Conservation (phyloP, 2,329 filamentous ascomycete genomes). For the Dothistroma pini region DNA sequence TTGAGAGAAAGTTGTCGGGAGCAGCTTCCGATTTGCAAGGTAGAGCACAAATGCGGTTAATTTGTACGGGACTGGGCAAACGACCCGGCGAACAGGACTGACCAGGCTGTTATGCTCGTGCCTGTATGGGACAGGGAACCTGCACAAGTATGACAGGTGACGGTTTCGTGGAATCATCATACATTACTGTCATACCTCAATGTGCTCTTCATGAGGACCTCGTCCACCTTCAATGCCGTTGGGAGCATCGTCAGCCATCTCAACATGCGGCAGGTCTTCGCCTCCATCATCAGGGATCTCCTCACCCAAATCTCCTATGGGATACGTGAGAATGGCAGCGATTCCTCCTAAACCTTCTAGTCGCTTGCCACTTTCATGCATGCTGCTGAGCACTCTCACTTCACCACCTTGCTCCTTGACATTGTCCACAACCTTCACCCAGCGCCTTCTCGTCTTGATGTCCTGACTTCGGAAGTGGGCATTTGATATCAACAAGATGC, state of each 20-base stretch:
- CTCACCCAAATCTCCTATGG: conserved; percentile 77
- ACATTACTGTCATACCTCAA: conserved; percentile 21
- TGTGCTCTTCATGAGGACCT: conserved; percentile 18
- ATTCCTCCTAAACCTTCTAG: conserved; percentile 81
- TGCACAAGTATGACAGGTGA: background rate
- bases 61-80: background rate
- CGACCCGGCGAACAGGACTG: background rate
- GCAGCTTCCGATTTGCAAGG: background rate
- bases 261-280: conserved; percentile 19
- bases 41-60: background rate
- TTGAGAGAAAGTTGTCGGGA: conserved; percentile 2
- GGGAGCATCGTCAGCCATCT: conserved; percentile 6
- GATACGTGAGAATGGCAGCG: conserved; percentile 86
- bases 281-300: conserved; percentile 20
- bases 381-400: conserved; percentile 81
- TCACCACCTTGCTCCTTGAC: conserved; percentile 84
- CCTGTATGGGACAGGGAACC: background rate
- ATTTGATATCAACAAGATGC: conserved; percentile 82
- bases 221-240: conserved; percentile 22
- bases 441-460: conserved; percentile 69
- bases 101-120: background rate
- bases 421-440: conserved; percentile 80
- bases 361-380: conserved; percentile 88
- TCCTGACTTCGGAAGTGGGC: conserved; percentile 81
- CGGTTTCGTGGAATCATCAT: conserved; percentile 1